Evolutionary conservation across 148 eudicot genomes (phyloP).

Genomic region (Diospyros lotus): DNA sequence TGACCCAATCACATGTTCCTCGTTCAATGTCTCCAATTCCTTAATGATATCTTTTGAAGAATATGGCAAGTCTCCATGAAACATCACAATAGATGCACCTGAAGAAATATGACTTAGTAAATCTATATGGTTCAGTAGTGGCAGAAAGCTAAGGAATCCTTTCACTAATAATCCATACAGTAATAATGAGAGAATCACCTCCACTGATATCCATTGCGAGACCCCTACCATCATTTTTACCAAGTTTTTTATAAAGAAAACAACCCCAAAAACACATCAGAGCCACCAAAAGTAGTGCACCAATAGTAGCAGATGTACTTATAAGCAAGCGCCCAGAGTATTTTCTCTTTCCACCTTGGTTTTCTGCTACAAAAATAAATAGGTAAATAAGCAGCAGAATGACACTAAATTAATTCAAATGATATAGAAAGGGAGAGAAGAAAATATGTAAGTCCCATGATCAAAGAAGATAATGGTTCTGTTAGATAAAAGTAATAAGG

Average conservation of each 20-base stretch:
- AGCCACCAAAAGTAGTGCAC: conserved; percentile 91
- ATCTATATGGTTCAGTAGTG: no score
- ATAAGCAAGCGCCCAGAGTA: conserved; percentile 75
- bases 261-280: conserved; percentile 99
- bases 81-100: conserved; percentile 85
- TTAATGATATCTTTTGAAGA: conserved; percentile 84
- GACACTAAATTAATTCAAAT: no score
- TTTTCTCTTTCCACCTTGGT: conserved; percentile 50
- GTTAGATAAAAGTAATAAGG: no score
- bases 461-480: no score
- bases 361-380: conserved; percentile 27
- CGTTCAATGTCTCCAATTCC: conserved; percentile 77
- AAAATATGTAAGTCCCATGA: no score
- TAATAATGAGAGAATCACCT: conserved; percentile 43
- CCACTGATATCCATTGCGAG: conserved; percentile 85
- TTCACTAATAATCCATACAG: no score
- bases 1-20: conserved; percentile 85
- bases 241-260: conserved; percentile 88
- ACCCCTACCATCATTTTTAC: conserved; percentile 68
- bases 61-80: conserved; percentile 97
- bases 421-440: no score
- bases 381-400: no score
- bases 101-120: no score
- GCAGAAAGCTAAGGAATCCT: no score
- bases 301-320: conserved; percentile 93